These are phyloP conservation scores for Zoysia matrella DNA, from an alignment of 202 grass and related monocot species.

Conservation along the genomic window DNA sequence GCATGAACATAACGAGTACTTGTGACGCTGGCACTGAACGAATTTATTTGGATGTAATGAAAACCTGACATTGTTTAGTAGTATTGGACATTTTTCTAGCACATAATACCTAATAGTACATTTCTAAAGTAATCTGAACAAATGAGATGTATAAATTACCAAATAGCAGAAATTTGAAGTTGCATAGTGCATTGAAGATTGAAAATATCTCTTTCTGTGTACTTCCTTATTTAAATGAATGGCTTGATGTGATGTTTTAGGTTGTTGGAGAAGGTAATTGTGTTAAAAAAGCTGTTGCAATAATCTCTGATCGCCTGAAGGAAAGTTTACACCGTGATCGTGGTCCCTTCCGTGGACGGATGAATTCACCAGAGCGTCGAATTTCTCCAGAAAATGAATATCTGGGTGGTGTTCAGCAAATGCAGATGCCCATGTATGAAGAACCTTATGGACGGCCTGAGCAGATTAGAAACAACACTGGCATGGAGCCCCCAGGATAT, in stretches of 20 bases:
- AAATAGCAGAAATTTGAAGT: neutral
- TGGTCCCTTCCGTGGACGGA: constrained; percentile 68
- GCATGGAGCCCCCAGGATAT: constrained; percentile 64
- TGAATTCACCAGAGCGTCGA: constrained; percentile 71
- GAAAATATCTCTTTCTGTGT: neutral
- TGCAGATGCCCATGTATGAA: constrained; percentile 54
- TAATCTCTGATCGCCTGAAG: constrained; percentile 84
- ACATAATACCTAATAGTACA: neutral
- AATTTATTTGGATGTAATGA: neutral
- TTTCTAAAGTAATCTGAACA: neutral
- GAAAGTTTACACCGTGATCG: constrained; percentile 97
- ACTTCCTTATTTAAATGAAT: constrained; percentile 20
- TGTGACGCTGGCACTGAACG: neutral
- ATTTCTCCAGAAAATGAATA: constrained; percentile 71
- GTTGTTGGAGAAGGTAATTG: constrained; percentile 84
- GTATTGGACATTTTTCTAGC: neutral
- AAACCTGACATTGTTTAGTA: neutral
- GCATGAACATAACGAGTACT: neutral
- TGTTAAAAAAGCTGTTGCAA: constrained; percentile 84
- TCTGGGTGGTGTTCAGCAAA: constrained; percentile 49
- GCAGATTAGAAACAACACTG: constrained; percentile 67
- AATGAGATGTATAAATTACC: neutral
- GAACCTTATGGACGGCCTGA: constrained; percentile 64
- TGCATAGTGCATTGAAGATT: neutral
- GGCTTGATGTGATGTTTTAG: constrained; percentile 47